A percentile compares a stretch with the other conserved stretches of the same genome.
phyloP scores from a whole-genome alignment of 1,284 basidiomycete species.

The Mycena citricolor region DNA sequence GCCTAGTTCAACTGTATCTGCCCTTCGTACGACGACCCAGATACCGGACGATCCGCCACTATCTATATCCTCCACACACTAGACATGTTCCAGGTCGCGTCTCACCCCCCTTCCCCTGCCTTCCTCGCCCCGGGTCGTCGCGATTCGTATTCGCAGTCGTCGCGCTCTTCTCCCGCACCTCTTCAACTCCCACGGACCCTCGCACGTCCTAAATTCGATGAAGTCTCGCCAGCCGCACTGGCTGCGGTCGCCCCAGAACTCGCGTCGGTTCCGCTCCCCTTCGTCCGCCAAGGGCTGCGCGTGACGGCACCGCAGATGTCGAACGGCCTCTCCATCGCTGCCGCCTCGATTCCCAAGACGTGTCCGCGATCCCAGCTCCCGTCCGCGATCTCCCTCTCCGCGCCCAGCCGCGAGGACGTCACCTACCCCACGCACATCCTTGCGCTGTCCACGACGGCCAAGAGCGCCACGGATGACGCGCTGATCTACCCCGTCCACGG shows the following conservation, averaged over 20 bases:
- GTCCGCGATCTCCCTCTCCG: constrained; percentile 41
- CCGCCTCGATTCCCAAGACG: constrained; percentile 47
- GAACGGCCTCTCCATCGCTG: constrained; percentile 46
- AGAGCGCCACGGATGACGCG: constrained; percentile 36
- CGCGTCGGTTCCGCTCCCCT: constrained; percentile 55
- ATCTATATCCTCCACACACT: too few relatives aligned
- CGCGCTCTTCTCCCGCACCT: constrained; percentile 26
- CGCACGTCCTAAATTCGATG: constrained; percentile 50
- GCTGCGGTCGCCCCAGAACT: constrained; percentile 56
- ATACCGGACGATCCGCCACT: too few relatives aligned
- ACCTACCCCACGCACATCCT: constrained; percentile 59
- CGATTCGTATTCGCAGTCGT: constrained; percentile 33
- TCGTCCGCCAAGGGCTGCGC: constrained; percentile 53
- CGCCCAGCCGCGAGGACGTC: constrained; percentile 39
- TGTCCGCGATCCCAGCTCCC: constrained; percentile 50
- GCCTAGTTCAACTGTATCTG: too few relatives aligned
- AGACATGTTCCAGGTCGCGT: constrained; percentile 50
- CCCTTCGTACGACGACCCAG: too few relatives aligned
- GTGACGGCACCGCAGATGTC: constrained; percentile 54
- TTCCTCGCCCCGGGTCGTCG: constrained; percentile 34
- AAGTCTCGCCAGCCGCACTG: constrained; percentile 53
- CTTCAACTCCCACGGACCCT: constrained; percentile 61
- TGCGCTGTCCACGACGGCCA: constrained; percentile 48
- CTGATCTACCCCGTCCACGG: constrained; percentile 55
- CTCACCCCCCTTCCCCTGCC: constrained; percentile 41